These are phyloP conservation scores for Bretschneidera sinensis DNA, from an alignment of 345 rosid genomes.

Conservation along the genomic window DNA sequence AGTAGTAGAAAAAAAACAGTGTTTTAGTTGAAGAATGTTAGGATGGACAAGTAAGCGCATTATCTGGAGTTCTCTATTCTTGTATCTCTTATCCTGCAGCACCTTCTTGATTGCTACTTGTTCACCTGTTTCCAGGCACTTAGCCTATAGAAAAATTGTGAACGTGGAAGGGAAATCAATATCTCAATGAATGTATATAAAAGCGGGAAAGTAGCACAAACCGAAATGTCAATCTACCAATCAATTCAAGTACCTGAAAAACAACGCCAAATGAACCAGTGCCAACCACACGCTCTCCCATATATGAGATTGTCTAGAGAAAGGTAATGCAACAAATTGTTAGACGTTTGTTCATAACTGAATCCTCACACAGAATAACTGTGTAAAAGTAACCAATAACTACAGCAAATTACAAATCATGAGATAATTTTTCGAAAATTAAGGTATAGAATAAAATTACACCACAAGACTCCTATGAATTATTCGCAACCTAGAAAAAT, in stretches of 20 bases:
- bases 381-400: background rate
- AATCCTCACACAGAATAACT: background rate
- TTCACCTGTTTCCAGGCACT: slow-evolving; percentile 80
- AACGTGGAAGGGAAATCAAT: background rate
- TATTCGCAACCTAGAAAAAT: background rate
- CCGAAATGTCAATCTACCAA: background rate
- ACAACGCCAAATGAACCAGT: slow-evolving; percentile 94
- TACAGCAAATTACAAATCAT: background rate
- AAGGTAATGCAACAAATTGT: slow-evolving; percentile 15
- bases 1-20: slow-evolving; percentile 74
- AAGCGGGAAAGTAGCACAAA: no score
- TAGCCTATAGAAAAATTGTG: slow-evolving; percentile 51
- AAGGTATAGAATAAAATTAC: background rate
- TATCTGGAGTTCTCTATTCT: slow-evolving; percentile 91
- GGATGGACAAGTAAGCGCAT: slow-evolving; percentile 79
- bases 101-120: slow-evolving; percentile 93
- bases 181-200: background rate
- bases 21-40: slow-evolving; percentile 69
- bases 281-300: slow-evolving; percentile 87
- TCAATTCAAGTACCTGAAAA: slow-evolving; percentile 50
- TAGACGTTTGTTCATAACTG: background rate
- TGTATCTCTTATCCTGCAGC: slow-evolving; percentile 87
- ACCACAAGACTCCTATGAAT: background rate
- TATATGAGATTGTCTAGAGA: slow-evolving; percentile 60
- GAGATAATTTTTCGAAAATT: slow-evolving; percentile 11